Base-by-base conservation (phyloP, 805 yeast genomes). In the Ogataea siamensis region DNA sequence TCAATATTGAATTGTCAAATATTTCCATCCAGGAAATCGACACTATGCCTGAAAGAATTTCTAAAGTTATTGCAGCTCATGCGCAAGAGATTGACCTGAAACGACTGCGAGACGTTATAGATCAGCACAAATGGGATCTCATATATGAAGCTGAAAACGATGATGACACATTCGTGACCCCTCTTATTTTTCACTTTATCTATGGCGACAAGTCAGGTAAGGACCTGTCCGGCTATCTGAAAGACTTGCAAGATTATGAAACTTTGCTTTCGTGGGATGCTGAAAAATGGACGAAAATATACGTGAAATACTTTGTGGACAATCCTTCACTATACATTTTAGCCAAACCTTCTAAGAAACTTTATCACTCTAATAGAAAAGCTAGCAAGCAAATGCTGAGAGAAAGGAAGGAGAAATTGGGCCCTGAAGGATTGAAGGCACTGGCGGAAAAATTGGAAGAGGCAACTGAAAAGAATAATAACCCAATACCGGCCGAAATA, bases 171-270 rank as follows among this genome's bases (percentile, higher is more conserved):
- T 66, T 88, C 37, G 73, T 87, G 0, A 75, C 74, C 29, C 68
- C 80, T 42, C 87, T 88, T 6, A 83, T 87, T 35, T 70, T 71
- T 25, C 95, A 87, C 51, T 91, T 87, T 58, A 55, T 87, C 7
- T 93, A 91, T 54, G 95, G 96, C 33, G 67, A 76, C 32, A 50
- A 59, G 2, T 78, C 77, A 40, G 85, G 85, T 2, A 58, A 73
- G 5, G 78, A 79, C 37, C 64, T 91, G 42, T 60, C 65, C 3
- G 58, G 60, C n/a, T 75, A 83, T 71, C 47, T 77, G 16, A 71
- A 74, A 43, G 69, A 73, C 34, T 62, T 86, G 34, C 51, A 61
- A 7, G 93, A 83, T 45, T 87, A 73, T 57, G 82, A 79, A 14
- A 64, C 50, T 1, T 67, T 91, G 36, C 40, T 63, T 9, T 34